Evolutionary conservation across 768 basidiomycete genomes (phyloP).

Genomic region (Hygrocybe punicea): DNA sequence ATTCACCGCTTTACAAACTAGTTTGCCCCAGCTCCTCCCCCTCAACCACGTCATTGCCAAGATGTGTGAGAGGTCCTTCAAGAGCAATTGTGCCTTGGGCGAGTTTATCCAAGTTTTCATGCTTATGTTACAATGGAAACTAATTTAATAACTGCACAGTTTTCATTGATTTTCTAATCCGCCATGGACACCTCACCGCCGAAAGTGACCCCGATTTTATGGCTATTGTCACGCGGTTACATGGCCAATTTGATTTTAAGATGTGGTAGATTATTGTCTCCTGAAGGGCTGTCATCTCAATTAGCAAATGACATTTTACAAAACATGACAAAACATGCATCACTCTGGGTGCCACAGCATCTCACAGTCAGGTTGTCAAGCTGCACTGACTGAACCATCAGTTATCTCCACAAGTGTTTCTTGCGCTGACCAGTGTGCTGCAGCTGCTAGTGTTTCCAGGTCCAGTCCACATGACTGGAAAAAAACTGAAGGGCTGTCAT

Average conservation of each 20-base stretch:
- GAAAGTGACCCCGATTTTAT: conserved; percentile 83
- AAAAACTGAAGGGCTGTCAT: no score
- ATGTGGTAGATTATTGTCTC: no score
- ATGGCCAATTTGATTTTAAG: conserved; percentile 65
- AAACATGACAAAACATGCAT: no score
- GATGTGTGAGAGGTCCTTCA: conserved; percentile 75
- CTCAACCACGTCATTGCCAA: conserved; percentile 58
- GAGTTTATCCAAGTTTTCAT: conserved; percentile 20
- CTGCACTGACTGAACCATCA: no score
- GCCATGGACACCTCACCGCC: conserved; percentile 79
- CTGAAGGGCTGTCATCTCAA: no score
- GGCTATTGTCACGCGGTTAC: conserved; percentile 73
- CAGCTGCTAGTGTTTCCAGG: no score
- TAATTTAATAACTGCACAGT: conserved; percentile 42
- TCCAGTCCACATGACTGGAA: no score
- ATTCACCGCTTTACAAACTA: background rate
- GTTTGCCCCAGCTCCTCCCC: conserved; percentile 53
- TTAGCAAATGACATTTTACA: no score
- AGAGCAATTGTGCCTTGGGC: conserved; percentile 90
- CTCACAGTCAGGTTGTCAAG: no score
- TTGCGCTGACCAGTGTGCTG: no score
- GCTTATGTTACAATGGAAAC: background rate
- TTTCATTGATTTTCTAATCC: conserved; percentile 83
- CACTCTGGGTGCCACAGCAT: no score
- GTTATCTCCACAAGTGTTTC: no score